Evolutionary conservation across 2,329 filamentous ascomycete genomes (phyloP).

Genomic region (Aspergillus quadrilineatus): DNA sequence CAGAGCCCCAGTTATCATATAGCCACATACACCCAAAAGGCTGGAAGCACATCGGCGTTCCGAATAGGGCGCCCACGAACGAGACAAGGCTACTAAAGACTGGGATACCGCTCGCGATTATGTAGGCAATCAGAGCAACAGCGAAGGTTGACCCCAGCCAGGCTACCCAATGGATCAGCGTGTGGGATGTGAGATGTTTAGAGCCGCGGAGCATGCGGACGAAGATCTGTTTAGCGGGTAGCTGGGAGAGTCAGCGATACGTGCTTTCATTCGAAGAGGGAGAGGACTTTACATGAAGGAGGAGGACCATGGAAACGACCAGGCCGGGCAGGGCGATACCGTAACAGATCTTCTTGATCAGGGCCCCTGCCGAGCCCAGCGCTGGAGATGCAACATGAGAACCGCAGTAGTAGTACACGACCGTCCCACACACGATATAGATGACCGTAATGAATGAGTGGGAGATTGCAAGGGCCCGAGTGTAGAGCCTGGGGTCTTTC

Average conservation of each 20-base stretch:
- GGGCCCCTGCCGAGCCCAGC: slow-evolving; percentile 57
- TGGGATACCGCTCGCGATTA: slow-evolving; percentile 68
- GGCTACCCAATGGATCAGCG: slow-evolving; percentile 48
- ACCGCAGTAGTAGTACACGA: slow-evolving; percentile 67
- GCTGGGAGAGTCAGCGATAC: slow-evolving; percentile 54
- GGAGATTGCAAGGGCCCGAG: slow-evolving; percentile 60
- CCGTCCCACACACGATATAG: slow-evolving; percentile 63
- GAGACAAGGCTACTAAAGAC: slow-evolving; percentile 60
- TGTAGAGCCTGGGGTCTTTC: slow-evolving; percentile 57
- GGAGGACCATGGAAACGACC: background rate
- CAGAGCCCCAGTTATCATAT: slow-evolving; percentile 6
- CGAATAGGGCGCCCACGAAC: slow-evolving; percentile 33
- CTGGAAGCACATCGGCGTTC: background rate
- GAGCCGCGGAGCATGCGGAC: slow-evolving; percentile 62
- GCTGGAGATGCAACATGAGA: slow-evolving; percentile 62
- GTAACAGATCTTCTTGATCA: slow-evolving; percentile 63
- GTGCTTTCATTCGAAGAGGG: background rate
- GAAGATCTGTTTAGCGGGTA: slow-evolving; percentile 65
- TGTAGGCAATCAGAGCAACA: slow-evolving; percentile 61
- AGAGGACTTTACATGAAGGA: background rate
- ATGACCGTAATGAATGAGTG: slow-evolving; percentile 58
- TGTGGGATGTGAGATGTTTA: slow-evolving; percentile 49
- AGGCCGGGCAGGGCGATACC: slow-evolving; percentile 59
- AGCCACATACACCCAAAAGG: slow-evolving; percentile 8
- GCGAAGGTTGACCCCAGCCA: slow-evolving; percentile 58